A percentile compares a stretch with the other conserved stretches of the same genome.
Evolutionary conservation across 345 rosid species (phyloP).

Genomic region (Excoecaria agallocha): DNA sequence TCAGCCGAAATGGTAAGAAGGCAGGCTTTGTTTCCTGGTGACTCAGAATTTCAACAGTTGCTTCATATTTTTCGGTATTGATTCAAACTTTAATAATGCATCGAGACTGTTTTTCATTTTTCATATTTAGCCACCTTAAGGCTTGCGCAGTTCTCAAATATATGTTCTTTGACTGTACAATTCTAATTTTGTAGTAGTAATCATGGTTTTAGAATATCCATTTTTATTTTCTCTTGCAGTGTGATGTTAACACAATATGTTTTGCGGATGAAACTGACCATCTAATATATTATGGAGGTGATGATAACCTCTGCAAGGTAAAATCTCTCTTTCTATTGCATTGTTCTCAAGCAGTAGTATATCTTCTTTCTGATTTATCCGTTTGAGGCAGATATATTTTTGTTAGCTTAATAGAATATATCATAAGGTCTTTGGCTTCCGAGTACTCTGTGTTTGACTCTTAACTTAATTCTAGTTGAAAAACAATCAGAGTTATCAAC

Average conservation of each 20-base stretch:
- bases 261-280: slow-evolving; percentile 71
- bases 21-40: no score
- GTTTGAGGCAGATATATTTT: neutral
- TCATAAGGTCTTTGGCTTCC: neutral
- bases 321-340: neutral
- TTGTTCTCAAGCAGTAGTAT: neutral
- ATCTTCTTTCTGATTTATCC: neutral
- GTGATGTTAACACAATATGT: slow-evolving; percentile 70
- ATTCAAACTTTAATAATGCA: no score
- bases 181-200: no score
- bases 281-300: slow-evolving; percentile 65
- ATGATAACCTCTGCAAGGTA: slow-evolving; percentile 64
- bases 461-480: neutral
- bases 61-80: no score
- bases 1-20: no score
- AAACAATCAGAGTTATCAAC: neutral
- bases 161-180: no score
- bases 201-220: slow-evolving; percentile 12
- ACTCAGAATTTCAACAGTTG: no score
- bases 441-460: neutral
- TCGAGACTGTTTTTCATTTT: no score
- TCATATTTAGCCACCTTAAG: no score
- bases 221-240: slow-evolving; percentile 35
- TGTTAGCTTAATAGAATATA: neutral
- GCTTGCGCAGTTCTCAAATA: no score